Evolutionary conservation across 2,329 filamentous ascomycete species (phyloP), one percentile per base, ranked within the genome.

Genomic region (Apiospora pterosperma): DNA sequence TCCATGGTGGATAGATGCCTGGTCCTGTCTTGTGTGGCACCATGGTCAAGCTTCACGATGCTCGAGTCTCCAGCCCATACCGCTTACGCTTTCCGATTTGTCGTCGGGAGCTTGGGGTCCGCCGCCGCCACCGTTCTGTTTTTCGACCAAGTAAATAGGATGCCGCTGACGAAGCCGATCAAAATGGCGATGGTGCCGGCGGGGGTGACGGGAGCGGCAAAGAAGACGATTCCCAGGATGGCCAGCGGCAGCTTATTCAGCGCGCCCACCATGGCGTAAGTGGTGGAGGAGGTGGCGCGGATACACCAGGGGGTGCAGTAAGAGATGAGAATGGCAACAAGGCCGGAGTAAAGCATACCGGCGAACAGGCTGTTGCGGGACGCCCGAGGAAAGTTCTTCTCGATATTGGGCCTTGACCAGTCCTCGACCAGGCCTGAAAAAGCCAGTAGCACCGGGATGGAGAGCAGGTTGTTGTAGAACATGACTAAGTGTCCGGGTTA

Each of bases 261-360:
- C 21, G 95, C 93, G 67, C 96, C 96, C 64, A 98, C 96, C 95
- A 99, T 98, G 36, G 92, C 96, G 84, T 98, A 99, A 2, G 96
- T 99, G 10, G 96, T 99, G 21, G 94, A 97, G 0, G 94, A 97
- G 8, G 96, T 98, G 69, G 97, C 92, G 70, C 96, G 94, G 69
- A 99, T 96, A 76, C 96, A 98, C 96, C 96, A 99, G 41, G 96
- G 96, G 19, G 95, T 97, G 75, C 93, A 96, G 85, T 99, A 99
- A 19, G 95, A 98, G 79, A 99, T 99, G 81, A 97, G 97, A 74
- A 98, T 94, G 61, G 94, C 92, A 39, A 90, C 94, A 63, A 97
- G 84, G 66, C 96, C 96, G 5, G 96, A 97, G 79, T 98, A 91
- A 74, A 98, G 81, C 92, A 98, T 97, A 74, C 94, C 92, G 66